A percentile compares a stretch with the other conserved stretches of the same genome.
These are phyloP conservation scores for Penicillium argentinense DNA, from an alignment of 495 filamentous ascomycete species.

Conservation along the genomic window DNA sequence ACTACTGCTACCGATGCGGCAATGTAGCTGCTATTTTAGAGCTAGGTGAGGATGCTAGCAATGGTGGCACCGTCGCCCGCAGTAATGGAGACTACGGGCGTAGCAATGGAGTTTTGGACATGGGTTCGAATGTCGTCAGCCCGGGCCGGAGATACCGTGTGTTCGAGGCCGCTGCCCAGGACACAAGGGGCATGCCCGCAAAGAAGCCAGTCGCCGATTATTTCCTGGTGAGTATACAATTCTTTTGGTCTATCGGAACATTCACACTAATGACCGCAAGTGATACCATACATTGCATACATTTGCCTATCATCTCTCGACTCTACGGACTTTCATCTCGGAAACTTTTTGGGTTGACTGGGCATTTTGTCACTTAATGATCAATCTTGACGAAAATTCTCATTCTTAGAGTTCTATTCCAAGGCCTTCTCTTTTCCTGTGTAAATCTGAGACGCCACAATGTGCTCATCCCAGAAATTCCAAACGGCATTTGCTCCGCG, in stretches of 20 bases:
- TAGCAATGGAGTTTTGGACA: constrained; percentile 46
- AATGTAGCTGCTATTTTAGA: constrained; percentile 96
- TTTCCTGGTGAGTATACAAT: constrained; percentile 64
- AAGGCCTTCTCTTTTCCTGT: background rate
- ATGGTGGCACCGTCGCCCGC: constrained; percentile 70
- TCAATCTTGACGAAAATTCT: constrained; percentile 23
- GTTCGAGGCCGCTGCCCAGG: constrained; percentile 96
- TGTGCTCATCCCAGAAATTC: too few relatives aligned
- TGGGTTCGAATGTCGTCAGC: constrained; percentile 51
- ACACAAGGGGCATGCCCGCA: constrained; percentile 95
- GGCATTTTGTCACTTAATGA: constrained; percentile 31
- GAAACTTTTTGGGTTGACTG: constrained; percentile 13
- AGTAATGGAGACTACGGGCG: constrained; percentile 77
- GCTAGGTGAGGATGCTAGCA: constrained; percentile 79
- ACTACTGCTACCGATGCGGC: constrained; percentile 97
- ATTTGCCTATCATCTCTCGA: constrained; percentile 15
- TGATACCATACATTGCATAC: constrained; percentile 25
- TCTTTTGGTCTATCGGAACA: background rate
- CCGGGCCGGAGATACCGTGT: constrained; percentile 92
- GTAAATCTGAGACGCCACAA: too few relatives aligned
- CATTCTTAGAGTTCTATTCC: constrained; percentile 2
- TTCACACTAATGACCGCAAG: constrained; percentile 13
- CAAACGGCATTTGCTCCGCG: too few relatives aligned
- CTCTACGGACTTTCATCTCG: constrained; percentile 9
- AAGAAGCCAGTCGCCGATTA: constrained; percentile 99